Base-by-base conservation (phyloP, 371 early-diverging fungal species). In the Entomophthora muscae region DNA sequence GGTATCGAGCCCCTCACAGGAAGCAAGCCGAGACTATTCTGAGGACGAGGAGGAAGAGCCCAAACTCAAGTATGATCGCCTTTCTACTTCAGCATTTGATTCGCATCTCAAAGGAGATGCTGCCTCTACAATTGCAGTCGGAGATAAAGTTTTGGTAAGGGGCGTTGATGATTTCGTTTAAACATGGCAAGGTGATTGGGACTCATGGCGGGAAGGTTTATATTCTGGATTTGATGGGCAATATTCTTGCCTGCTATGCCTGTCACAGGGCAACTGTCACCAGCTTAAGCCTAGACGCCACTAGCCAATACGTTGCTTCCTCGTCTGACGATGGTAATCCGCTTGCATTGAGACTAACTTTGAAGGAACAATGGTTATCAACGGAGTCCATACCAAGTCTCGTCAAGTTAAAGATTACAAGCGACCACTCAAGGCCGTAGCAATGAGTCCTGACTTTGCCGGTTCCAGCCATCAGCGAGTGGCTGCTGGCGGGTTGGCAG, bases 141-240 rank as follows among this genome's bases (percentile, higher is more conserved):
- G 89, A 2, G 87, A 88, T 61, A 75, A 86, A 61, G 93, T 93
- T 72, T 72, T 95, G 73, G 92, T 92, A 67, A 54, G 72, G 52
- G 23, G 1, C 7, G 51, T 30, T 52, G 52, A 32, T 30, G 56
- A 26, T 33, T 33, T 30, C 23, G 55, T 42, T 27, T 57, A 53
- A 32, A 61, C 31, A 5, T 32, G 30, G 53, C 10, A 68, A 89
- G 91, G 89, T 84, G 21, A 72, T 95, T n/a, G 97, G 96, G 29
- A 96, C 97, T 3, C 93, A 96, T 68, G 86, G 91, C 81, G 97
- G 98, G 58, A 76, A 79, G 32, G 83, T 97, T 10, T 83, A 90
- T 63, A 82, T 96, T 59, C 77, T 95, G 53, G 98, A 97, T 71
- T 84, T 91, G 63, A 84, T 85, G 52, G 98, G 98, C 61, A 93